Percentiles rank a stretch among this genome's conserved stretches.
These are phyloP conservation scores for Peronosclerospora sorghi DNA, from an alignment of 352 stramenopile species.

Conservation along the genomic window DNA sequence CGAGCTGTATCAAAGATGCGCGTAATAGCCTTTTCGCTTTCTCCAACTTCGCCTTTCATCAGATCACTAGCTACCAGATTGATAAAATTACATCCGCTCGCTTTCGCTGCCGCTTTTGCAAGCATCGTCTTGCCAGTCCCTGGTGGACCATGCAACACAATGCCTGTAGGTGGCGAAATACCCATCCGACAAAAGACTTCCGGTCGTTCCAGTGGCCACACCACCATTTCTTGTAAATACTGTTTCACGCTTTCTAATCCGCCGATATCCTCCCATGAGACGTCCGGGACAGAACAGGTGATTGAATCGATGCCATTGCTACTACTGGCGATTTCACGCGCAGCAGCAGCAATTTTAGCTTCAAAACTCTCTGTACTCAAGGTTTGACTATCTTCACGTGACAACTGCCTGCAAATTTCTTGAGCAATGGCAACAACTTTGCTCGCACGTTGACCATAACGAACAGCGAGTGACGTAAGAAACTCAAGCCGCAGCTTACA, in stretches of 20 bases:
- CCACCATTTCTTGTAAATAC: slow-evolving; percentile 70
- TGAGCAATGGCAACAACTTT: slow-evolving; percentile 49
- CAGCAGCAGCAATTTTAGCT: slow-evolving; percentile 32
- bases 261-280: slow-evolving; percentile 69
- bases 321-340: slow-evolving; percentile 31
- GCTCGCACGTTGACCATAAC: slow-evolving; percentile 70
- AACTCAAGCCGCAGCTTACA: slow-evolving; percentile 32
- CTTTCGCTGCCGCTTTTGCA: slow-evolving; percentile 64
- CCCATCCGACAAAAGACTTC: slow-evolving; percentile 73
- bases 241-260: slow-evolving; percentile 64
- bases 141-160: slow-evolving; percentile 69
- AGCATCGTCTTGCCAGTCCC: slow-evolving; percentile 84
- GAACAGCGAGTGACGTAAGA: slow-evolving; percentile 46
- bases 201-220: slow-evolving; percentile 75
- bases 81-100: slow-evolving; percentile 78
- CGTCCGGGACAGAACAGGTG: slow-evolving; percentile 39
- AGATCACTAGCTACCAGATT: slow-evolving; percentile 68
- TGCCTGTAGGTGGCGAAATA: slow-evolving; percentile 62
- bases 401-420: slow-evolving; percentile 19
- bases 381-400: slow-evolving; percentile 1
- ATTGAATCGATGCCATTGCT: slow-evolving; percentile 25
- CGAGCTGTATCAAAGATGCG: slow-evolving; percentile 59
- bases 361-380: slow-evolving; percentile 14
- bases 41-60: slow-evolving; percentile 73
- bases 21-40: slow-evolving; percentile 75